Conservation (phyloP, 2,329 filamentous ascomycete species). For the Pleomassaria siparia region DNA sequence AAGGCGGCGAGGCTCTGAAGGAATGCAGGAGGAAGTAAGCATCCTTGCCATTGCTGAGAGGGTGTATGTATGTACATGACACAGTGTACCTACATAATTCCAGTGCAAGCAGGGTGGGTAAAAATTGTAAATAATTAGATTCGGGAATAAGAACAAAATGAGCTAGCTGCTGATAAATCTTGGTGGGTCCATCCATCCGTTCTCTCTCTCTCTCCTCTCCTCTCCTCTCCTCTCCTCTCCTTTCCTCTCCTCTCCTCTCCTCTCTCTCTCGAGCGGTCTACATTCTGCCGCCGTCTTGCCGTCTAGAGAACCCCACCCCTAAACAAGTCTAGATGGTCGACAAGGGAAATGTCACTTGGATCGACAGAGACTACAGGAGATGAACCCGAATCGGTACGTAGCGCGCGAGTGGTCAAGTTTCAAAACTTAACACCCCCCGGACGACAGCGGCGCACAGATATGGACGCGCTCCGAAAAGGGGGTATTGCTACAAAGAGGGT, state of each 20-base stretch:
- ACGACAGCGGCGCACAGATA: not conserved
- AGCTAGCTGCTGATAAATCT: too few relatives aligned
- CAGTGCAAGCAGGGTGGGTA: too few relatives aligned
- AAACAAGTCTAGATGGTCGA: not conserved
- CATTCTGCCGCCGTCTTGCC: not conserved
- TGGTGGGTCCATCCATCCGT: too few relatives aligned
- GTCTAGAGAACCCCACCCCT: not conserved
- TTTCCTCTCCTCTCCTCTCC: too few relatives aligned
- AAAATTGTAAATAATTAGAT: too few relatives aligned
- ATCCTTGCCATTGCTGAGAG: not conserved
- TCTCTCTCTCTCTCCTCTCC: too few relatives aligned
- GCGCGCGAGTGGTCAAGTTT: not conserved
- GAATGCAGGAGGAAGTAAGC: not conserved
- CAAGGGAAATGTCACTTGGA: not conserved
- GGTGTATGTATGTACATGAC: not conserved
- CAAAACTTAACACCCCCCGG: not conserved
- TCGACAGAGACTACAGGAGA: not conserved
- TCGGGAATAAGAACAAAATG: too few relatives aligned
- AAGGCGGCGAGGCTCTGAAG: not conserved
- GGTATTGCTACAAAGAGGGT: not conserved
- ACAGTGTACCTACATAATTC: too few relatives aligned
- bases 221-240: too few relatives aligned
- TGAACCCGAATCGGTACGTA: not conserved
- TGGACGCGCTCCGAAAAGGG: not conserved
- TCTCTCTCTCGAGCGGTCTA: not conserved